A percentile compares a stretch with the other conserved stretches of the same genome.
Evolutionary conservation across 495 filamentous ascomycete species (phyloP).

Genomic region (Aspergillus indologenus): DNA sequence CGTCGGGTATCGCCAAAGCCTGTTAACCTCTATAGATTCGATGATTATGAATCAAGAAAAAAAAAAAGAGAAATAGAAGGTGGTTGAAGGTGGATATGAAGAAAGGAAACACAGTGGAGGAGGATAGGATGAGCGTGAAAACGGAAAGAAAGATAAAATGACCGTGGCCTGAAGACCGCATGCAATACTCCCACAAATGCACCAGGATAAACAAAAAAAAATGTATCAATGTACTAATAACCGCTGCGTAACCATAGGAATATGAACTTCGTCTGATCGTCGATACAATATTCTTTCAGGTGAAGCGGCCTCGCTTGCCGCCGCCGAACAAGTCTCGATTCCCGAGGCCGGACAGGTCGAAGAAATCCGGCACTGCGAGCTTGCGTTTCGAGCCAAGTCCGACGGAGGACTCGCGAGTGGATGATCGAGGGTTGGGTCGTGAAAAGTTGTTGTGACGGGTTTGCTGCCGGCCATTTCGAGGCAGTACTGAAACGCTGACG

Average conservation of each 20-base stretch:
- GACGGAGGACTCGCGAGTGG: conserved; percentile 41
- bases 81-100: too few species aligned
- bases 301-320: conserved; percentile 70
- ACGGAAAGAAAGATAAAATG: conserved; percentile 17
- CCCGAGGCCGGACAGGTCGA: conserved; percentile 68
- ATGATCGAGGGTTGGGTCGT: conserved; percentile 41
- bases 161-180: conserved; percentile 21
- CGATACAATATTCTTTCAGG: conserved; percentile 45
- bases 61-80: conserved; percentile 14
- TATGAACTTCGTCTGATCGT: conserved; percentile 39
- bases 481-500: conserved; percentile 50
- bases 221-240: conserved; percentile 22
- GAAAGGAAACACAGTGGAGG: conserved; percentile 6
- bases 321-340: conserved; percentile 66
- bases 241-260: conserved; percentile 40
- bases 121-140: conserved; percentile 14
- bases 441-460: conserved; percentile 46
- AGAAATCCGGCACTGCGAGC: conserved; percentile 73
- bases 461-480: conserved; percentile 50
- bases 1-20: conserved; percentile 40
- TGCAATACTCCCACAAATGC: conserved; percentile 46
- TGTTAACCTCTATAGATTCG: conserved; percentile 43
- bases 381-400: conserved; percentile 74
- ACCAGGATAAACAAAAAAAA: conserved; percentile 29
- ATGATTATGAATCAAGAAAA: conserved; percentile 15